phyloP scores from a whole-genome alignment of 441 rosid species.

The Arabidopsis hybrid region DNA sequence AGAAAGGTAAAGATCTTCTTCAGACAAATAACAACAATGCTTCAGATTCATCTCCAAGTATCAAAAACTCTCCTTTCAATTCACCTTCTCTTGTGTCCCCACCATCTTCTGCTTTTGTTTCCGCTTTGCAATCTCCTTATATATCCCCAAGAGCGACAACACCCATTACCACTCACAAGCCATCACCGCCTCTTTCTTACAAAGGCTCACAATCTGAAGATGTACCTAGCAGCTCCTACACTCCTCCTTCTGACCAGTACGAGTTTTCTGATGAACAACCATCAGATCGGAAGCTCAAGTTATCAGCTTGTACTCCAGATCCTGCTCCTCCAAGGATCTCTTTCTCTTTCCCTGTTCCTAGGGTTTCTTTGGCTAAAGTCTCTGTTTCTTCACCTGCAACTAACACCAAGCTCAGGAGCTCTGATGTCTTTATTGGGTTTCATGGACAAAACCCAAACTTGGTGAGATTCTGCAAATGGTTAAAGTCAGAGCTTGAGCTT shows the following conservation, averaged over 20 bases:
- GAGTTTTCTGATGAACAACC: conserved; percentile 84
- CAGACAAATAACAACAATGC: conserved; percentile 18
- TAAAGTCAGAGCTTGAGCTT: conserved; percentile 92
- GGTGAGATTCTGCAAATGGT: conserved; percentile 87
- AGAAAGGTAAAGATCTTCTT: conserved; percentile 50
- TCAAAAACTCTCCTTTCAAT: conserved; percentile 57
- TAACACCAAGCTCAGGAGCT: conserved; percentile 84
- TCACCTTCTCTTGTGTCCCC: conserved; percentile 87
- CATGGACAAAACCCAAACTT: conserved; percentile 87
- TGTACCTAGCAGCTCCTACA: conserved; percentile 88
- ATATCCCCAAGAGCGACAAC: conserved; percentile 81
- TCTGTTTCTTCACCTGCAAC: conserved; percentile 69
- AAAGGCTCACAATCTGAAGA: conserved; percentile 74
- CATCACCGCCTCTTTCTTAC: conserved; percentile 54
- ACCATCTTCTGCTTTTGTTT: conserved; percentile 95
- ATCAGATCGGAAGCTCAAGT: conserved; percentile 64
- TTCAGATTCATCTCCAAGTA: conserved; percentile 57
- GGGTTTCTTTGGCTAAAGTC: conserved; percentile 80
- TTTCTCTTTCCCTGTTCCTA: conserved; percentile 87
- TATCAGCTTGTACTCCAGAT: conserved; percentile 68
- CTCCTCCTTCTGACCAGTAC: conserved; percentile 83
- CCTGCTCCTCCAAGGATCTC: conserved; percentile 78
- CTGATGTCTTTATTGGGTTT: conserved; percentile 87
- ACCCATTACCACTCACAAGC: conserved; percentile 42
- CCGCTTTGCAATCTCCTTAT: conserved; percentile 93